Percentiles rank a stretch among this genome's conserved stretches.
These are phyloP conservation scores for Neurospora hispaniola DNA, from an alignment of 495 filamentous ascomycete genomes.

Conservation along the genomic window DNA sequence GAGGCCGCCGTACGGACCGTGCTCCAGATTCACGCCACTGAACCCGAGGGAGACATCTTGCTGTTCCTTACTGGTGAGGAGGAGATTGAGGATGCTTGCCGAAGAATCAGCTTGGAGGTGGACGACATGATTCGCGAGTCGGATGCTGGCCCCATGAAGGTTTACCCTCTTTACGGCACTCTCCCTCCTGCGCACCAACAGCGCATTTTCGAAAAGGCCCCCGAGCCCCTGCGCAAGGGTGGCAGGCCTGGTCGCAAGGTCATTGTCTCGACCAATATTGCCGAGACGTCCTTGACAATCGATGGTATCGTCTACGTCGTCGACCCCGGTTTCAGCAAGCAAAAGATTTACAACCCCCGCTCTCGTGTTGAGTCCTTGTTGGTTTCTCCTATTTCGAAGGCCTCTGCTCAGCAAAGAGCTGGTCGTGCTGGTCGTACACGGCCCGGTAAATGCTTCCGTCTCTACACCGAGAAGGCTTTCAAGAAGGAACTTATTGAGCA, in stretches of 20 bases:
- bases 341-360: conserved; percentile 98
- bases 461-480: conserved; percentile 94
- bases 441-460: conserved; percentile 92
- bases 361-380: conserved; percentile 92
- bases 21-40: conserved; percentile 87
- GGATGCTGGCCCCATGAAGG: conserved; percentile 78
- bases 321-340: conserved; percentile 97
- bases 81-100: conserved; percentile 93
- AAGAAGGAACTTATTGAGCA: conserved; percentile 97
- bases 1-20: conserved; percentile 92
- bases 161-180: conserved; percentile 91
- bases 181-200: conserved; percentile 89
- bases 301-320: conserved; percentile 99
- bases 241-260: conserved; percentile 87
- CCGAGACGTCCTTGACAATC: conserved; percentile 94
- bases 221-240: conserved; percentile 56
- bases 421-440: conserved; percentile 98
- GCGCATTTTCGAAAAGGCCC: conserved; percentile 84
- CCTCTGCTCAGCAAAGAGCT: conserved; percentile 94
- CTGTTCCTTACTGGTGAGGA: conserved; percentile 97
- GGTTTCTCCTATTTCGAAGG: conserved; percentile 94
- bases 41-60: conserved; percentile 88
- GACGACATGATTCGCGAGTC: conserved; percentile 86
- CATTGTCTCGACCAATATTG: conserved; percentile 95
- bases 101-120: conserved; percentile 81